Conservation (phyloP, 2,329 filamentous ascomycete species). For the Ophiostoma piceae region DNA sequence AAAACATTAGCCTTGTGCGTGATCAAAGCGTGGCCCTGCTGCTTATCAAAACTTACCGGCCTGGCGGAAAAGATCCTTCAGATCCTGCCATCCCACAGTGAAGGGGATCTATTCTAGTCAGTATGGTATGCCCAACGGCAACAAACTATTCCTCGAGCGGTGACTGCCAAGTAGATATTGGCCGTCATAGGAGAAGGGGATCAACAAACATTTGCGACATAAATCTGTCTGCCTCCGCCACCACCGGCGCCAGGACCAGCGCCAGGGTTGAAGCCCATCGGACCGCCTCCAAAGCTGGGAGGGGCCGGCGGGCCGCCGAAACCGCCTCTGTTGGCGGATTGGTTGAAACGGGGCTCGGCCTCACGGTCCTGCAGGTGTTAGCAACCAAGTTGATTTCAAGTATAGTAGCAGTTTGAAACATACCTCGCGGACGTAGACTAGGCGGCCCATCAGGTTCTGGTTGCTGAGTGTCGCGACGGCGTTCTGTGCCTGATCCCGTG, state of each 20-base stretch:
- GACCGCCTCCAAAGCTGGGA: conserved; percentile 30
- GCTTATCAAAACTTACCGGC: conserved; percentile 63
- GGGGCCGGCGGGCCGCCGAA: conserved; percentile 42
- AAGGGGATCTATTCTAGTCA: conserved; percentile 69
- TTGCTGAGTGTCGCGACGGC: conserved; percentile 98
- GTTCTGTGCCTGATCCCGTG: conserved; percentile 96
- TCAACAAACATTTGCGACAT: conserved; percentile 92
- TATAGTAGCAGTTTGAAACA: conserved; percentile 28
- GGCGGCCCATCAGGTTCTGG: conserved; percentile 95
- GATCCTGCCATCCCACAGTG: conserved; percentile 96
- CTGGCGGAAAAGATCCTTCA: conserved; percentile 98
- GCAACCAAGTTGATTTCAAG: neutral
- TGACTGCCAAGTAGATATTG: neutral
- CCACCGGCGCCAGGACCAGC: conserved; percentile 42
- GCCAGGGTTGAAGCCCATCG: conserved; percentile 47
- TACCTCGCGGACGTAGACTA: conserved; percentile 98
- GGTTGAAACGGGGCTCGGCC: conserved; percentile 92
- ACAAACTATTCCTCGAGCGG: neutral
- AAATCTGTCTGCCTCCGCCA: conserved; percentile 78
- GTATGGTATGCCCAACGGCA: neutral
- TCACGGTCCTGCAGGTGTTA: conserved; percentile 73
- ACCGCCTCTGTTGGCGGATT: conserved; percentile 60
- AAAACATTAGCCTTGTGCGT: neutral
- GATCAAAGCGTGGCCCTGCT: neutral
- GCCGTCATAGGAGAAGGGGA: conserved; percentile 23